Percentiles rank a stretch among this genome's conserved stretches.
Evolutionary conservation across 148 eudicot genomes (phyloP).

Genomic region (Gaultheria prostrata): DNA sequence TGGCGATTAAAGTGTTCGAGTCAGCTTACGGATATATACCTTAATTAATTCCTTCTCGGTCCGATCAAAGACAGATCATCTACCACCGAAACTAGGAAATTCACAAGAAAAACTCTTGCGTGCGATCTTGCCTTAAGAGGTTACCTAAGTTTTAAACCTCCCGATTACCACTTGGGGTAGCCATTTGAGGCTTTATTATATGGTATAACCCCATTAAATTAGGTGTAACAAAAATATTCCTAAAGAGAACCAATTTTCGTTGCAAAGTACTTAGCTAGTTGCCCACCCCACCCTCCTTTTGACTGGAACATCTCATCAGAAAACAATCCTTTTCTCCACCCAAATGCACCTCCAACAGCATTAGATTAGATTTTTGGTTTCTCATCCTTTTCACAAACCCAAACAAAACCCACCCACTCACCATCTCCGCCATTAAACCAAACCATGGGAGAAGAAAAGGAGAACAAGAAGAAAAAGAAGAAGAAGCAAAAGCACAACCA

Average conservation of each 20-base stretch:
- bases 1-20: no score
- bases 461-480: constrained; percentile 26
- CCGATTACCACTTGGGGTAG: no score
- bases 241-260: background rate
- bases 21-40: no score
- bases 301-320: constrained; percentile 24
- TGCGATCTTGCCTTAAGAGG: no score
- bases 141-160: no score
- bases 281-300: constrained; percentile 19
- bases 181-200: no score
- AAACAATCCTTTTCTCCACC: background rate
- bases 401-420: background rate
- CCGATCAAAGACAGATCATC: no score
- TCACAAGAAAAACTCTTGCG: no score
- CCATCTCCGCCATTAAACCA: background rate
- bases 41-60: no score
- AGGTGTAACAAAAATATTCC: background rate
- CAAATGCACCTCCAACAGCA: constrained; percentile 17
- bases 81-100: no score
- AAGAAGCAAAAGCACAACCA: constrained; percentile 77
- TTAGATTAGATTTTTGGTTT: constrained; percentile 15
- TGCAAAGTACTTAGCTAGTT: constrained; percentile 12
- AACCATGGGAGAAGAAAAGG: constrained; percentile 34
- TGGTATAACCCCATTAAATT: background rate
- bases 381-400: background rate